Evolutionary conservation across 148 eudicot genomes (phyloP).

Genomic region (Nepenthes mirabilis): DNA sequence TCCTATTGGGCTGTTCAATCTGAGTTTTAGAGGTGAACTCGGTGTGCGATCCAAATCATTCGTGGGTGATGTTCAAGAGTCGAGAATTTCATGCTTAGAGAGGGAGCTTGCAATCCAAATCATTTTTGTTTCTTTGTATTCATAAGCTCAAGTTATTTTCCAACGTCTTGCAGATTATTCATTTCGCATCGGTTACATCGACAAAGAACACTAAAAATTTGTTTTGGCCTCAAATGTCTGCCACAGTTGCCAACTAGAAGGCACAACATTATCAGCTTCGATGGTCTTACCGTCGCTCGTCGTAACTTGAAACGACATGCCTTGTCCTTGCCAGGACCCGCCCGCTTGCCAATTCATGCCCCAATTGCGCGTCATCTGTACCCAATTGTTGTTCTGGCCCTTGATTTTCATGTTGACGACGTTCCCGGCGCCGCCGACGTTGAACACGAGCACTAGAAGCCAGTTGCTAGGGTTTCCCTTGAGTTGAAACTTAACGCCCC

Average conservation of each 20-base stretch:
- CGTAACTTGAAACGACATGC: slow-evolving; percentile 24
- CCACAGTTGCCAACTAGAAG: slow-evolving; percentile 20
- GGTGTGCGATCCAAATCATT: too few species aligned
- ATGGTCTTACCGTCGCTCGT: slow-evolving; percentile 18
- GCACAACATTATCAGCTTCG: slow-evolving; percentile 14
- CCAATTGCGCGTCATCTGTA: slow-evolving; percentile 16
- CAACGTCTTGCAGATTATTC: too few species aligned
- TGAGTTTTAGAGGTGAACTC: too few species aligned
- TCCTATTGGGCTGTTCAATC: too few species aligned
- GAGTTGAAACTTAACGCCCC: slow-evolving; percentile 11
- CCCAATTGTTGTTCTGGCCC: slow-evolving; percentile 1
- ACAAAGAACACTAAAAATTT: too few species aligned
- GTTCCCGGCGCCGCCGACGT: slow-evolving; percentile 39
- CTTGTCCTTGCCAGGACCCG: slow-evolving; percentile 11
- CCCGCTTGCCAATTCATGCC: background rate
- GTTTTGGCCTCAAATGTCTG: slow-evolving; percentile 15
- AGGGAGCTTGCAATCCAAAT: too few species aligned
- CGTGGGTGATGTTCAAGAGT: too few species aligned
- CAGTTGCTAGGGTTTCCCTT: slow-evolving; percentile 13
- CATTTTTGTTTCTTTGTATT: too few species aligned
- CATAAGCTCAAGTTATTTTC: too few species aligned
- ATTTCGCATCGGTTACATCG: too few species aligned
- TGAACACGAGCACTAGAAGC: slow-evolving; percentile 14
- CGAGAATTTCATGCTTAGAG: too few species aligned
- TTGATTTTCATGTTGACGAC: slow-evolving; percentile 38